A percentile compares a stretch with the other conserved stretches of the same genome.
Conservation (phyloP, 345 rosid species). For the Eucalyptus camaldulensis region DNA sequence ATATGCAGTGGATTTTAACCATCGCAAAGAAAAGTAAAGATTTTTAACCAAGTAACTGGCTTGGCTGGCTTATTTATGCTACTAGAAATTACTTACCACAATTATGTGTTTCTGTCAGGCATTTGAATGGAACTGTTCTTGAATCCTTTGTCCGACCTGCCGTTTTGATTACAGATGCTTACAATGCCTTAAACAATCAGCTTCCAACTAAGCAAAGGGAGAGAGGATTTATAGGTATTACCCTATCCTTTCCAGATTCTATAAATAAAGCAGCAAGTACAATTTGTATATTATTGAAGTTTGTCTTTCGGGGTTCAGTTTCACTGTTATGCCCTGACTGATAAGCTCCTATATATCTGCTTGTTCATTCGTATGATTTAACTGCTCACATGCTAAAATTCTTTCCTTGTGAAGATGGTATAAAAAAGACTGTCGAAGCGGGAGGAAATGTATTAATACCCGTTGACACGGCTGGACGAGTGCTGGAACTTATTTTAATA, state of each 20-base stretch:
- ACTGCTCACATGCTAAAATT: not conserved
- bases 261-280: not conserved
- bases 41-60: not conserved
- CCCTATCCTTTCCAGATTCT: not conserved
- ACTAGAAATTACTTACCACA: not conserved
- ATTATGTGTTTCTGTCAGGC: conserved; percentile 40
- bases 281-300: not conserved
- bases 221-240: conserved; percentile 59
- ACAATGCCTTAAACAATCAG: conserved; percentile 78
- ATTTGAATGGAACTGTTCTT: conserved; percentile 90
- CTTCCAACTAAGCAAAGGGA: conserved; percentile 81
- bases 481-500: conserved; percentile 79
- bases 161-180: conserved; percentile 91
- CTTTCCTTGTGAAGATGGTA: conserved; percentile 20
- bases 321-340: not conserved
- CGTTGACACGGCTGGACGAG: conserved; percentile 87
- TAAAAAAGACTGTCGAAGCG: conserved; percentile 61
- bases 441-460: conserved; percentile 94
- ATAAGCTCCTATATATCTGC: not conserved
- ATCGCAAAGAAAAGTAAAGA: conserved; percentile 83
- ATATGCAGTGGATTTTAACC: conserved; percentile 96
- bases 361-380: not conserved
- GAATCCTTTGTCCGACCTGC: conserved; percentile 94
- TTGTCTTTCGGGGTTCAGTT: not conserved
- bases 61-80: not conserved